Base-by-base conservation (phyloP, 805 yeast species). In the Sugiyamaella qingdaonensis region DNA sequence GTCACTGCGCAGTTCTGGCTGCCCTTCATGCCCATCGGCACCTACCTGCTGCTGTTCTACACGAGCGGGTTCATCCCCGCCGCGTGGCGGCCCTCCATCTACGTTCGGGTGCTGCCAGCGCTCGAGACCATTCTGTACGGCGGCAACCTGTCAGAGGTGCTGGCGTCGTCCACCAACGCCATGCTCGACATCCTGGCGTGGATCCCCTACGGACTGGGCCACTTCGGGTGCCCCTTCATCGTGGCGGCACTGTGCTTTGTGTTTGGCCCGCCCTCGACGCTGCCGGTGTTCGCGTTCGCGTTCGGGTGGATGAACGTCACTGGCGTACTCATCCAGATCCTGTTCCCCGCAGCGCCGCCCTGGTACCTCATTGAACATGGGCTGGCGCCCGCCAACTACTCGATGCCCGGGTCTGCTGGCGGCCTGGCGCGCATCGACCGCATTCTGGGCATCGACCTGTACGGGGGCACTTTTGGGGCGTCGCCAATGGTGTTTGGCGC, bases 401-500 rank as follows among this genome's bases (percentile, higher is more conserved):
- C 84, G 51, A 90, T 92, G 96, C 75, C 77, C 46, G 99, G 98
- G 10, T 86, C 95, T 1, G 96, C 99, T 0, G 99, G 98, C 61
- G 99, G 99, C 0, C 77, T 92, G 57, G 92, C 83, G 10, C 78
- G 98, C 62, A 88, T 92, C 54, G 99, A 92, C 69, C 67, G 74
- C 54, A 66, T 94, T 43, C 70, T 92, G 37, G 94, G 96, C 2
- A 65, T 89, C 36, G 88, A 87, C 65, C 74, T 92, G 73, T 92
- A 92, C 70, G 84, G 97, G 2, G 76, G 87, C 1, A 83, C 87
- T 1, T 92, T 92, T 67, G 73, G 77, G 11, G 89, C 87, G 61
- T 86, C 96, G 2, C 97, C 98, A 2, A 85, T 91, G 56, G 90
- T 91, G 27, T 92, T 92, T 71, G 99, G 99, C 32, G 97, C 97